Base-by-base conservation (phyloP, 805 yeast species). In the Candida hungchunana region DNA sequence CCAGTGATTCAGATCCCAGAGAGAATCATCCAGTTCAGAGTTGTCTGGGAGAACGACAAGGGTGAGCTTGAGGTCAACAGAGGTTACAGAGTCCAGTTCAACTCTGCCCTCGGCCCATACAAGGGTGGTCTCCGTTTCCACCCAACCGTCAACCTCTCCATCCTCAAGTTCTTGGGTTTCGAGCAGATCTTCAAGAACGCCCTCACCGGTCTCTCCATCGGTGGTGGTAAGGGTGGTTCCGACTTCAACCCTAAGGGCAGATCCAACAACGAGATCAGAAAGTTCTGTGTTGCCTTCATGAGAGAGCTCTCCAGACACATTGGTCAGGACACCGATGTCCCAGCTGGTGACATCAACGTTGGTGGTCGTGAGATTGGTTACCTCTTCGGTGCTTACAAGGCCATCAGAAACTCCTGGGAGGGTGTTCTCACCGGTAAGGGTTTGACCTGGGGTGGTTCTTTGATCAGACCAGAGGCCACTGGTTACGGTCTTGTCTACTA, bases 181-280 rank as follows among this genome's bases (percentile, higher is more conserved):
- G 98, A 90, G 74, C 98, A 90, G 72, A 88, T 88, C 66, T 93
- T 90, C 79, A 90, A 90, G 78, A 90, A 90, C 62, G 97, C 98
- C 34, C 75, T 90, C 59, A 90, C 98, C 55, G 97, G 97, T 58
- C 77, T 89, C 56, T 77, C 81, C 77, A 89, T 90, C 83, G 98
- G 98, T 64, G 98, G 98, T 73, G 98, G 96, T 70, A 90, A 90
- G 67, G 98, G 98, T 77, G 98, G 98, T 66, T 75, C 95, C 43
- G 96, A 90, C 70, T 93, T 90, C 69, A 88, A 89, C 71, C 96
- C 97, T 58, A 90, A 90, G 78, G 95, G 90, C 61, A 83, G 81
- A 68, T 75, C 95, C 43, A 93, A 89, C 67, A 66, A 69, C 55
- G 98, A 90, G 74, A 90, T 90, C 70, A 82, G 98, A 75, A 81